Base-by-base conservation (phyloP, 805 yeast genomes). In the Tetrapisispora namnaoensis region DNA sequence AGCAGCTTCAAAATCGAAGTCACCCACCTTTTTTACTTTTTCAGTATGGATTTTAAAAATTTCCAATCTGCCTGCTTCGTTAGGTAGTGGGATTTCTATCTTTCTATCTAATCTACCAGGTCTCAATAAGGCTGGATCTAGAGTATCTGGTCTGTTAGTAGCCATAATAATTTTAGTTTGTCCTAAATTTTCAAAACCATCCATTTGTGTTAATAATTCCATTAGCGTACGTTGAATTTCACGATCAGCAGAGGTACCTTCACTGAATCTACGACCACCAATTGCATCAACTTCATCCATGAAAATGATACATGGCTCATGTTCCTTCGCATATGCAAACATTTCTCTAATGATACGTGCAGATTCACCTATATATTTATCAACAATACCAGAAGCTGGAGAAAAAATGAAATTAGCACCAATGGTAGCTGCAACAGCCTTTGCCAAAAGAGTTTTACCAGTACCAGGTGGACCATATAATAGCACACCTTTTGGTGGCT, bases 211-310 rank as follows among this genome's bases (percentile, higher is more conserved):
- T 60, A 91, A 77, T 63, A 91, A 74, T 70, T 91, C 99, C 98
- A 91, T 90, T 64, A 91, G 75, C 3, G 98, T 91, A 72, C 99
- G 84, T 73, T 91, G 99, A 64, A 91, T 91, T 69, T 91, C 99
- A 70, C 99, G 84, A 71, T 91, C 99, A 2, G 99, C 98, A 9
- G 96, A 86, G 1, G 98, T 91, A 70, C 99, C 99, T 69, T 91
- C 99, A 56, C 91, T 81, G 69, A 91, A 91, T 69, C 99, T 80
- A 61, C 99, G 82, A 45, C 99, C 99, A 64, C 99, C 99, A 68
- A 91, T 91, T 51, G 99, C 99, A 73, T 93, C 99, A 54, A 91
- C 82, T 75, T 91, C 99, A 72, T 91, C 99, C 96, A 91, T 90
- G 66, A 91, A 91, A 49, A 91, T 93, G 64, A 93, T 90, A 71